Conservation (phyloP, 1,284 basidiomycete species). For the Cutaneotrichosporon mucoides region DNA sequence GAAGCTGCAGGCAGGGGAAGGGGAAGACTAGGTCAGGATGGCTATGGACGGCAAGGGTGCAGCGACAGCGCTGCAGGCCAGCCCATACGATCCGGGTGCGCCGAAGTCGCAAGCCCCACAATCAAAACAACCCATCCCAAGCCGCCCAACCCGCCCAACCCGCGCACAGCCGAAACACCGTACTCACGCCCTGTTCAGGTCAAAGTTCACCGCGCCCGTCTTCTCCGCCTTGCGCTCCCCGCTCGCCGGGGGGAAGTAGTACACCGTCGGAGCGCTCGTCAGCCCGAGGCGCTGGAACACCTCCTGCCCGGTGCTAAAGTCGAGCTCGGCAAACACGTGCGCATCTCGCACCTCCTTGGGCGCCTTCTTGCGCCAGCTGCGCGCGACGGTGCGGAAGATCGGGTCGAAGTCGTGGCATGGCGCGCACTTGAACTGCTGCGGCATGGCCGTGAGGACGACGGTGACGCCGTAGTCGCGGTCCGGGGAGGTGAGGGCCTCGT, state of each 20-base stretch:
- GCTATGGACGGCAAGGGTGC: no score
- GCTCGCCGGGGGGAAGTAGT: conserved; percentile 67
- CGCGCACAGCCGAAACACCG: no score
- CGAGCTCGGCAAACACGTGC: conserved; percentile 88
- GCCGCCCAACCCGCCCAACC: no score
- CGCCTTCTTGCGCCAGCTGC: conserved; percentile 64
- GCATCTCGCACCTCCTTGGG: conserved; percentile 61
- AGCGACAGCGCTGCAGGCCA: no score
- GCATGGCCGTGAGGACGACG: conserved; percentile 80
- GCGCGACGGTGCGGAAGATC: conserved; percentile 69
- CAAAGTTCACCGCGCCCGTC: conserved; percentile 62
- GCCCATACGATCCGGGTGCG: no score
- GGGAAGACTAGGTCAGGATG: no score
- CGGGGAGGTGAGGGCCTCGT: conserved; percentile 61
- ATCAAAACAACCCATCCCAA: neutral
- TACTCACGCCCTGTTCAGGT: conserved; percentile 63
- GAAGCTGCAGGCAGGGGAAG: no score
- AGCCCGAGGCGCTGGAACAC: conserved; percentile 73
- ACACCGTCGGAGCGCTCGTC: conserved; percentile 72
- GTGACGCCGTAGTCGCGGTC: conserved; percentile 80
- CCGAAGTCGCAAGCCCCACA: no score
- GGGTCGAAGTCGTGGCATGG: conserved; percentile 71
- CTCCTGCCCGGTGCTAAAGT: conserved; percentile 69
- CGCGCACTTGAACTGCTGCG: conserved; percentile 61
- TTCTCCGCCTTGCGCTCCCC: conserved; percentile 61